Evolutionary conservation across 176 grass and related monocot genomes (phyloP).

Genomic region (Phoenix dactylifera): DNA sequence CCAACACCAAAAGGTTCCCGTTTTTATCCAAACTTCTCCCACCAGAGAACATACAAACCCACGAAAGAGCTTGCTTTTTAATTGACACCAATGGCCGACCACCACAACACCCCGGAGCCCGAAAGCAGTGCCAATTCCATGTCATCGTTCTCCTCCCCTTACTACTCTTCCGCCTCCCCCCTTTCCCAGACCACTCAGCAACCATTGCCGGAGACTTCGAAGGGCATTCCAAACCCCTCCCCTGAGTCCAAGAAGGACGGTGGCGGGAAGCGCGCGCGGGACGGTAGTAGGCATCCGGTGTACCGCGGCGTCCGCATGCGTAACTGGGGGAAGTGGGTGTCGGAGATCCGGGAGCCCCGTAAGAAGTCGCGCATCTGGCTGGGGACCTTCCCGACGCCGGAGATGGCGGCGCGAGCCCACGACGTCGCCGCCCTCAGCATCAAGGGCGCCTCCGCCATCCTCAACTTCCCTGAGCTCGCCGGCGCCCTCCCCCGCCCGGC

Average conservation of each 20-base stretch:
- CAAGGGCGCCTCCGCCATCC: conserved; percentile 61
- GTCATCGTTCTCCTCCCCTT: background rate
- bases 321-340: conserved; percentile 94
- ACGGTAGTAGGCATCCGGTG: conserved; percentile 3
- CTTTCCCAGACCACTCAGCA: background rate
- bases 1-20: no score
- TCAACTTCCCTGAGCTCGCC: conserved; percentile 86
- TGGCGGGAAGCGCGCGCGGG: conserved; percentile 11
- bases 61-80: background rate
- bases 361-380: conserved; percentile 99
- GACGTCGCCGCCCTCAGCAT: conserved; percentile 74
- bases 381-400: conserved; percentile 64
- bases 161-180: background rate
- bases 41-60: background rate
- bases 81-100: background rate
- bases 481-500: conserved; percentile 42
- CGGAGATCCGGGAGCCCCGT: conserved; percentile 92
- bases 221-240: background rate
- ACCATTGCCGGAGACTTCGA: background rate
- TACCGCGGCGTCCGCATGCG: conserved; percentile 81
- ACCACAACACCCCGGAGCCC: background rate
- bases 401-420: conserved; percentile 94
- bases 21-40: no score
- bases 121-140: background rate
- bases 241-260: background rate